A percentile compares a stretch with the other conserved stretches of the same genome.
These are phyloP conservation scores for Lichenothelia convexa DNA, from an alignment of 495 filamentous ascomycete species.

Conservation along the genomic window DNA sequence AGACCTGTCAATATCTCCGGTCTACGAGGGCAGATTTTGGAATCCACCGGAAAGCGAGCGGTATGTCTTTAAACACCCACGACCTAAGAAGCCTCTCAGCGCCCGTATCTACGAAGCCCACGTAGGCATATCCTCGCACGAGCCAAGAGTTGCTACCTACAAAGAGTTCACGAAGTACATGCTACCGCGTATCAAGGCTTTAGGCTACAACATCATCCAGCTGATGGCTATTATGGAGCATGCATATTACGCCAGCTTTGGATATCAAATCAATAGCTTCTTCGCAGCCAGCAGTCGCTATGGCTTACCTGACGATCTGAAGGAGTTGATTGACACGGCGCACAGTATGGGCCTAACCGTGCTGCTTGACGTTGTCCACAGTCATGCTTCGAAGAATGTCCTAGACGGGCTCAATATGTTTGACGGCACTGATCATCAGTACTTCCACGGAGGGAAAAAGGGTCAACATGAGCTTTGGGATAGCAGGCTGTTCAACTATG, in stretches of 20 bases:
- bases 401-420: slow-evolving; percentile 87
- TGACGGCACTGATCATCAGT: slow-evolving; percentile 83
- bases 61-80: slow-evolving; percentile 67
- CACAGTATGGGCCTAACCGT: slow-evolving; percentile 84
- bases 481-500: slow-evolving; percentile 92
- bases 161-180: slow-evolving; percentile 90
- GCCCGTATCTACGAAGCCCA: slow-evolving; percentile 93
- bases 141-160: slow-evolving; percentile 74
- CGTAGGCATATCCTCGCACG: slow-evolving; percentile 89
- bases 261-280: slow-evolving; percentile 96
- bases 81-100: slow-evolving; percentile 70
- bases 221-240: slow-evolving; percentile 99
- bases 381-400: slow-evolving; percentile 93
- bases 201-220: slow-evolving; percentile 96
- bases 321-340: slow-evolving; percentile 89
- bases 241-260: slow-evolving; percentile 97
- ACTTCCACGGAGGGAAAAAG: slow-evolving; percentile 75
- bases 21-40: slow-evolving; percentile 94
- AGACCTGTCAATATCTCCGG: slow-evolving; percentile 69
- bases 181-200: slow-evolving; percentile 71
- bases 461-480: slow-evolving; percentile 90
- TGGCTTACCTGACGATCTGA: slow-evolving; percentile 83
- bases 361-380: slow-evolving; percentile 90
- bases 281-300: slow-evolving; percentile 95
- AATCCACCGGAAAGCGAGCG: slow-evolving; percentile 59